Percentiles rank a stretch among this genome's conserved stretches.
phyloP scores from a whole-genome alignment of 1,284 basidiomycete species.

The Rhodotorula glutinis region DNA sequence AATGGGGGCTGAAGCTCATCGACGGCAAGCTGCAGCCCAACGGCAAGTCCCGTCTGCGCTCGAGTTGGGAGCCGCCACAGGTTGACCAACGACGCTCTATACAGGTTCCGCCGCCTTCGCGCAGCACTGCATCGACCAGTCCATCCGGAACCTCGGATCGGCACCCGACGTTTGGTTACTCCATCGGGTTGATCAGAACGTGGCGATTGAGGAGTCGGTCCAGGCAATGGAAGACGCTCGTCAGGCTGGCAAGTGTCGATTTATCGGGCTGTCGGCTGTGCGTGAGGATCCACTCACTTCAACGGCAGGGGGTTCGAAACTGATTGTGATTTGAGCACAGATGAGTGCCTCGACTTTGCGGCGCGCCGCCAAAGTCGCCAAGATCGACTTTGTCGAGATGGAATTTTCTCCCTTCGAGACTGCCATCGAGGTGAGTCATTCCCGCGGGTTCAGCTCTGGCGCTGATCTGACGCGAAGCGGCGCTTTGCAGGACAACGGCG shows the following conservation, averaged over 20 bases:
- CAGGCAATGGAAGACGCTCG: conserved; percentile 50
- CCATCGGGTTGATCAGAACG: conserved; percentile 24
- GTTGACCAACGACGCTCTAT: no score
- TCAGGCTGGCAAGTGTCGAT: conserved; percentile 60
- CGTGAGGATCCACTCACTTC: conserved; percentile 41
- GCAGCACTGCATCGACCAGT: conserved; percentile 8
- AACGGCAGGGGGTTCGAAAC: no score
- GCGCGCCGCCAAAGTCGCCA: conserved; percentile 54
- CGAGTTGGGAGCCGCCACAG: not conserved
- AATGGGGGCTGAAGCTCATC: conserved; percentile 17
- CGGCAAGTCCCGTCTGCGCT: not conserved
- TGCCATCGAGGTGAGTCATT: conserved; percentile 3
- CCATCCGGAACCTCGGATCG: conserved; percentile 15
- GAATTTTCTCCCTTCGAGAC: conserved; percentile 21
- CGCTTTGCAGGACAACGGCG: conserved; percentile 43
- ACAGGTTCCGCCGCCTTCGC: conserved; percentile 7
- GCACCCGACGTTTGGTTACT: conserved; percentile 21
- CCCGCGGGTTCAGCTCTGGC: not conserved
- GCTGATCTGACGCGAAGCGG: not conserved
- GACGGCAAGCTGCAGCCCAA: conserved; percentile 6
- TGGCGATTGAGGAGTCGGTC: conserved; percentile 50
- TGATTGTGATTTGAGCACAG: conserved; percentile 51
- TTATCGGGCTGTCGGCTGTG: conserved; percentile 52
- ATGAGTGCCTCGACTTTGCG: conserved; percentile 57
- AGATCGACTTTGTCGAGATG: conserved; percentile 41